phyloP scores from a whole-genome alignment of 345 rosid genomes.

The Psidium friedrichsthalianum region DNA sequence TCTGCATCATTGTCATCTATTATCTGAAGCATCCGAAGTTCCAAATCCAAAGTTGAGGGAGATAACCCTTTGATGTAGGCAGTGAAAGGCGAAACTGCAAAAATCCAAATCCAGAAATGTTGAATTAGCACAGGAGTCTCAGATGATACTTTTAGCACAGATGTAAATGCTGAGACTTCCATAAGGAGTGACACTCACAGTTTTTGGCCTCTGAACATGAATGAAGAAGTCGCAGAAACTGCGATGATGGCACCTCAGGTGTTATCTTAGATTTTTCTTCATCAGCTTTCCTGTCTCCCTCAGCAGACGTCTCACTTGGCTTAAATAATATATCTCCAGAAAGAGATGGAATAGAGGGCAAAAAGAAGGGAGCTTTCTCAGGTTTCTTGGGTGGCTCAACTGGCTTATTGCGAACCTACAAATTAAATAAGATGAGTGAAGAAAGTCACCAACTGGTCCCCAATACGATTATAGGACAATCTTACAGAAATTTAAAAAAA shows the following conservation, averaged over 20 bases:
- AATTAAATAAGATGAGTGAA: background rate
- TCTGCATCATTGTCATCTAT: conserved; percentile 62
- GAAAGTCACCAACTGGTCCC: background rate
- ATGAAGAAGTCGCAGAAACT: conserved; percentile 51
- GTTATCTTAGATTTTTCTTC: conserved; percentile 19
- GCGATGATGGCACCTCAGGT: conserved; percentile 20
- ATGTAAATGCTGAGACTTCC: background rate
- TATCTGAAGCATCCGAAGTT: conserved; percentile 86
- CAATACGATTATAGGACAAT: background rate
- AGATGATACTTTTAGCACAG: background rate
- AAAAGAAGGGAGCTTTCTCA: conserved; percentile 81
- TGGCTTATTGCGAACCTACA: conserved; percentile 83
- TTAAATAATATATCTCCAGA: conserved; percentile 81
- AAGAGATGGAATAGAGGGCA: conserved; percentile 77
- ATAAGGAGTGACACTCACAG: conserved; percentile 21
- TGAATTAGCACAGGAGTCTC: background rate
- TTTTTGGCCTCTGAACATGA: conserved; percentile 40
- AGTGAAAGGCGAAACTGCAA: conserved; percentile 66
- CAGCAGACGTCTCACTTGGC: conserved; percentile 35
- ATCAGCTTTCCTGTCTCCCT: conserved; percentile 15
- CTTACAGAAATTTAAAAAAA: background rate
- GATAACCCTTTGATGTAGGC: conserved; percentile 76
- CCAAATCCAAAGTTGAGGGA: conserved; percentile 80
- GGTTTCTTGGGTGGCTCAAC: conserved; percentile 89
- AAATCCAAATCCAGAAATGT: conserved; percentile 1